Base-by-base conservation (phyloP, 345 rosid species). In the Salix dunnii region DNA sequence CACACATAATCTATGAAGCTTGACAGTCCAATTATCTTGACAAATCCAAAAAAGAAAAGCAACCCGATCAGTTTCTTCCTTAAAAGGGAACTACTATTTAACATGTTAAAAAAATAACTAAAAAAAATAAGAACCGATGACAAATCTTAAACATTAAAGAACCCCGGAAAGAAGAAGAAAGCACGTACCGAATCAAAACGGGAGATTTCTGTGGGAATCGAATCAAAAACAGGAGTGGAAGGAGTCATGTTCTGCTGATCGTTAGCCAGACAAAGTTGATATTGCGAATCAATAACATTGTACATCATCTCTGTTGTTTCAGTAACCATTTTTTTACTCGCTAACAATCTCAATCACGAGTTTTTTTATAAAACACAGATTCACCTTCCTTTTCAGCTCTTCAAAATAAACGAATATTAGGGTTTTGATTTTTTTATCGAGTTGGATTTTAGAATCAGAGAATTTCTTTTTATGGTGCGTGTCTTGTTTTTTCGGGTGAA, bases 161-260 rank as follows among this genome's bases (percentile, higher is more conserved):
- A 66, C 48, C 31, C 20, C 42, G 1, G 20, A 63, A 70, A 21
- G 28, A 25, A 11, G 49, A 49, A 28, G 7, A 73, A 46, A 61
- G 65, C 0, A 82, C 85, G 31, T 49, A 89, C 92, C 78, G 92
- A 76, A 33, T 87, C 89, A 48, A 85, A 76, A 60, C 84, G 82
- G 35, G 90, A 58, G 79, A 84, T 73, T 61, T 86, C 85, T 51
- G 85, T 40, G 17, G 89, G 75, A 70, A 87, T 70, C 18, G 88
- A 78, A 25, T 87, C 86, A 28, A 85, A 73, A 70, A 73, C 74
- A 53, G 83, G 79, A 49, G 81, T 49, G 5, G 82, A 71, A 74
- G 88, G 68, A 71, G 79, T 76, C 46, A 80, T 70, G 74, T 71
- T 82, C 61, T 71, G 83, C 8, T 51, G 58, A 51, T 82, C 82